A percentile compares a stretch with the other conserved stretches of the same genome.
Conservation (phyloP, 1,284 basidiomycete genomes). For the Fistulinella cinereoalba region DNA sequence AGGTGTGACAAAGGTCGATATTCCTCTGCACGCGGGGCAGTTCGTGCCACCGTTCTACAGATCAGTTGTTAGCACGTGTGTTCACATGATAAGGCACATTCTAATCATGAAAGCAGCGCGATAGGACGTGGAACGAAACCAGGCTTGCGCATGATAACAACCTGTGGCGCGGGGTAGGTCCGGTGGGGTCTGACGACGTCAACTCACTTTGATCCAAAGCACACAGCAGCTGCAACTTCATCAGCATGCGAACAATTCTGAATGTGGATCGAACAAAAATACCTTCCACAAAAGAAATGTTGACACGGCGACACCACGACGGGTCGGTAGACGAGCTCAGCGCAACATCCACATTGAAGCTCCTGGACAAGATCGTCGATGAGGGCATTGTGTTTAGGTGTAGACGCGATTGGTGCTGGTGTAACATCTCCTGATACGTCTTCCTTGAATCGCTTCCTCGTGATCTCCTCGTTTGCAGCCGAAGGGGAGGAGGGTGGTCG, state of each 20-base stretch:
- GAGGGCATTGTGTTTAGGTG: conserved; percentile 36
- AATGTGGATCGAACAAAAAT: conserved; percentile 17
- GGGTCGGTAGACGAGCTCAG: conserved; percentile 71
- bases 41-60: conserved; percentile 73
- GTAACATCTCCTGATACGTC: conserved; percentile 30
- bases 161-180: conserved; percentile 2
- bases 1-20: conserved; percentile 62
- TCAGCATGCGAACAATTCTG: conserved; percentile 6
- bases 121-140: not conserved
- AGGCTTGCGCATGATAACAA: not conserved
- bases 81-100: not conserved
- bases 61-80: conserved; percentile 11
- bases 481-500: conserved; percentile 61
- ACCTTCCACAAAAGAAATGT: conserved; percentile 86
- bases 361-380: conserved; percentile 66
- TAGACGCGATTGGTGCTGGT: conserved; percentile 8
- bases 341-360: conserved; percentile 78
- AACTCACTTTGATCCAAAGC: conserved; percentile 75
- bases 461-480: conserved; percentile 43
- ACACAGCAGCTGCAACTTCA: conserved; percentile 58
- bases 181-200: not conserved
- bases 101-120: not conserved
- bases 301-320: conserved; percentile 77
- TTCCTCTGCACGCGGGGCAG: conserved; percentile 70
- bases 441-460: conserved; percentile 61